Evolutionary conservation across 768 basidiomycete species (phyloP).

Genomic region (Russula foetens): DNA sequence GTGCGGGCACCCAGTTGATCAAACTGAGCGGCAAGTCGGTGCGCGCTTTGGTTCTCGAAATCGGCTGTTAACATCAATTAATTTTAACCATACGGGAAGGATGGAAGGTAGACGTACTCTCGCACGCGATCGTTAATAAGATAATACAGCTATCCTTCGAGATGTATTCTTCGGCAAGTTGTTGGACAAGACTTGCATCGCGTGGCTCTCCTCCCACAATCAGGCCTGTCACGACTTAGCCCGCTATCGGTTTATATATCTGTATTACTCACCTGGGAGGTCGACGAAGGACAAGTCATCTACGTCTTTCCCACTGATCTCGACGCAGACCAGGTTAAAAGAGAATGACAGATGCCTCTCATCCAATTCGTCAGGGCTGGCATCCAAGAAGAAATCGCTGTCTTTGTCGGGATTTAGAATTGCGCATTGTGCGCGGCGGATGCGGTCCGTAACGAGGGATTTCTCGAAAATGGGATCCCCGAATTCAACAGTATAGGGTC

Average conservation of each 20-base stretch:
- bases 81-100: neutral
- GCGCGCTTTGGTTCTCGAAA: conserved; percentile 72
- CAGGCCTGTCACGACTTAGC: conserved; percentile 32
- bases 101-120: conserved; percentile 37
- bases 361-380: conserved; percentile 23
- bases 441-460: conserved; percentile 51
- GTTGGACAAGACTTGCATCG: conserved; percentile 56
- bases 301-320: conserved; percentile 32
- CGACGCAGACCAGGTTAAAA: conserved; percentile 29
- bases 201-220: conserved; percentile 46
- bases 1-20: conserved; percentile 62
- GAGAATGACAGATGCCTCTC: conserved; percentile 28
- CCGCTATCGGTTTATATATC: neutral
- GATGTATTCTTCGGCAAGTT: conserved; percentile 53
- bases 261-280: conserved; percentile 29
- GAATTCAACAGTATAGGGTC: conserved; percentile 21
- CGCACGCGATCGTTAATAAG: conserved; percentile 52
- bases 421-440: conserved; percentile 56
- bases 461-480: conserved; percentile 40
- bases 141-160: conserved; percentile 53
- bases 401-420: conserved; percentile 48
- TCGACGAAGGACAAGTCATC: conserved; percentile 36
- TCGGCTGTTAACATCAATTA: conserved; percentile 41
- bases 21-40: conserved; percentile 48
- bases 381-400: conserved; percentile 32